A percentile compares a stretch with the other conserved stretches of the same genome.
These are phyloP conservation scores for Alternaria metachromatica DNA, from an alignment of 2,329 filamentous ascomycete species.

Conservation along the genomic window DNA sequence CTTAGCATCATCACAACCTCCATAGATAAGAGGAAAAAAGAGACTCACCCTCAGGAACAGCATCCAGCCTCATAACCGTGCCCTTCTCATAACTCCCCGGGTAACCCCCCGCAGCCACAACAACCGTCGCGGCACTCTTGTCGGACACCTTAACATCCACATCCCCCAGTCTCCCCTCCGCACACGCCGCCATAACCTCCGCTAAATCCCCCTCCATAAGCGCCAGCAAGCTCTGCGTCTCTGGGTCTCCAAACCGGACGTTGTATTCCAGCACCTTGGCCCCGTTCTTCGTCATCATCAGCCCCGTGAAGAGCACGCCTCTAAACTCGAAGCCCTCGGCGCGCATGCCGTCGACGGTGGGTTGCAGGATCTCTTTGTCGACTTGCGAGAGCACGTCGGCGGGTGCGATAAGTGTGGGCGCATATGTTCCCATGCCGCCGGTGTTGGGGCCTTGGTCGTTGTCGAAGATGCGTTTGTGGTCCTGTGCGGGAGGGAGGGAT, in stretches of 20 bases:
- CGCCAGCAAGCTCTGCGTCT: conserved; percentile 85
- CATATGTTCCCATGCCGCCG: conserved; percentile 97
- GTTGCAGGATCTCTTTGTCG: conserved; percentile 82
- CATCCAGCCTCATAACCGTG: conserved; percentile 64
- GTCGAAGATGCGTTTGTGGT: conserved; percentile 94
- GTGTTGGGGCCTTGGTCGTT: conserved; percentile 92
- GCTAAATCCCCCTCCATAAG: conserved; percentile 87
- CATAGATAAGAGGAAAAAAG: conserved; percentile 46
- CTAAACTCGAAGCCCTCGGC: conserved; percentile 66
- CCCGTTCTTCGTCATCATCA: conserved; percentile 86
- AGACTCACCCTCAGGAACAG: conserved; percentile 55
- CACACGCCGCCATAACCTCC: conserved; percentile 85
- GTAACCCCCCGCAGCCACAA: conserved; percentile 92
- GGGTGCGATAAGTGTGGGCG: conserved; percentile 66
- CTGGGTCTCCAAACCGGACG: conserved; percentile 89
- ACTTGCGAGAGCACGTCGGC: conserved; percentile 75
- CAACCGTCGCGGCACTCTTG: conserved; percentile 85
- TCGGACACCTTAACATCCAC: conserved; percentile 71
- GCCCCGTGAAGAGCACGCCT: conserved; percentile 83
- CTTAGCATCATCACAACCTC: conserved; percentile 31
- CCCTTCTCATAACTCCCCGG: conserved; percentile 84
- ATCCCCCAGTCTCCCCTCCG: conserved; percentile 74
- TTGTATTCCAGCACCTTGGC: conserved; percentile 92
- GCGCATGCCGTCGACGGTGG: conserved; percentile 87
- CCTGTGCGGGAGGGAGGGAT: conserved; percentile 88